Evolutionary conservation across 2,329 filamentous ascomycete genomes (phyloP).

Genomic region (Fusarium circinatum): DNA sequence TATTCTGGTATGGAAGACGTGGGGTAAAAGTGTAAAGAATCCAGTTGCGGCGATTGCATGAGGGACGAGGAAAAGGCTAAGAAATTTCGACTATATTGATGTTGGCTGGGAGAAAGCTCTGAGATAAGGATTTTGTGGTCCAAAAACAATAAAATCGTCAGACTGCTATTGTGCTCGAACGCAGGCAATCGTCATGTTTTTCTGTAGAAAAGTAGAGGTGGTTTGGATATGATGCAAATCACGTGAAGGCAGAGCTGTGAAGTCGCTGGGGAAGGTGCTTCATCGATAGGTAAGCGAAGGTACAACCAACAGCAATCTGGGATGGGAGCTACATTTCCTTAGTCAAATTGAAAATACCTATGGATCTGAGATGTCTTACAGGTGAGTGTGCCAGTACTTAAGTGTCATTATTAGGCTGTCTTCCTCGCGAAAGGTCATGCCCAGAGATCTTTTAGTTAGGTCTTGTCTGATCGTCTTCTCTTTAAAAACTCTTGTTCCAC

Average conservation of each 20-base stretch:
- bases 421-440: background rate
- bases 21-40: slow-evolving; percentile 30
- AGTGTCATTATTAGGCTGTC: background rate
- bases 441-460: background rate
- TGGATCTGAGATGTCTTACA: background rate
- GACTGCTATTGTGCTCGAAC: slow-evolving; percentile 18
- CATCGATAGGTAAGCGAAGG: background rate
- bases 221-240: slow-evolving; percentile 20
- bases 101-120: background rate
- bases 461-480: background rate
- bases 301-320: slow-evolving; percentile 6
- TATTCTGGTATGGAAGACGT: slow-evolving; percentile 27
- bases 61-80: background rate
- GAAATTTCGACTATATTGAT: background rate
- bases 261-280: slow-evolving; percentile 5
- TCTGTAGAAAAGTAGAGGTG: background rate
- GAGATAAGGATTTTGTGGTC: background rate
- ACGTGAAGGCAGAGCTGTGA: slow-evolving; percentile 19
- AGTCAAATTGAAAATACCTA: background rate
- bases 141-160: background rate
- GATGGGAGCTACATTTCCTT: background rate
- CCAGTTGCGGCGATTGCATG: slow-evolving; percentile 19
- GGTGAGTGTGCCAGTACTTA: background rate
- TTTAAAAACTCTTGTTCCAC: background rate
- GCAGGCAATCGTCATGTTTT: slow-evolving; percentile 2